These are phyloP conservation scores for Heimioporus sp. DNA, from an alignment of 768 basidiomycete genomes.

Conservation along the genomic window DNA sequence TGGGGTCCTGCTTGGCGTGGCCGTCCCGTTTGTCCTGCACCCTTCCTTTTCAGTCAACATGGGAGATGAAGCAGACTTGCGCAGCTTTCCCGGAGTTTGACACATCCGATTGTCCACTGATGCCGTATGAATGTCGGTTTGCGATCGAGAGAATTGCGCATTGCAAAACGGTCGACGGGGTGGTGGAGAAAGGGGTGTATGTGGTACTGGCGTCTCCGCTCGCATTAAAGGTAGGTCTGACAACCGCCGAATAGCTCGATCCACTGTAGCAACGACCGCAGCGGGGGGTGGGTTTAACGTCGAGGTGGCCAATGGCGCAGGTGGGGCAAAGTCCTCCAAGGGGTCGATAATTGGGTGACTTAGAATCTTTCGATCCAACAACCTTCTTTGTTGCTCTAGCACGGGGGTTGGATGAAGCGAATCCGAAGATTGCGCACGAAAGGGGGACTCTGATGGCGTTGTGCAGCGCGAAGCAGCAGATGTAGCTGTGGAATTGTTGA, in stretches of 20 bases:
- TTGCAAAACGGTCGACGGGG: conserved; percentile 47
- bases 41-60: conserved; percentile 46
- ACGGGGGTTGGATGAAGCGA: conserved; percentile 17
- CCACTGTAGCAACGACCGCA: conserved; percentile 17
- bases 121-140: conserved; percentile 44
- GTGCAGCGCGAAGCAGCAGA: conserved; percentile 34
- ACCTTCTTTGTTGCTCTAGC: conserved; percentile 23
- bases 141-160: conserved; percentile 54
- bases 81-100: conserved; percentile 30
- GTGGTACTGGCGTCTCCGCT: conserved; percentile 63
- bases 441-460: conserved; percentile 34
- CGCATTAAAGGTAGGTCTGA: conserved; percentile 51
- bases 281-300: conserved; percentile 8
- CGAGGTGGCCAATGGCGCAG: conserved; percentile 10
- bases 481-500: conserved; percentile 55
- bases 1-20: conserved; percentile 39
- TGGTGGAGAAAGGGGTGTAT: conserved; percentile 65
- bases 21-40: conserved; percentile 26
- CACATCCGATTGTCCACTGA: background rate
- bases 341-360: conserved; percentile 37
- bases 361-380: conserved; percentile 45
- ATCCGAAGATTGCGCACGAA: conserved; percentile 20
- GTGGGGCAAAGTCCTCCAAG: conserved; percentile 30
- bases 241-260: conserved; percentile 34
- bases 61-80: conserved; percentile 55